Conservation (phyloP, 257 asterid genomes). For the Mitragyna speciosa region DNA sequence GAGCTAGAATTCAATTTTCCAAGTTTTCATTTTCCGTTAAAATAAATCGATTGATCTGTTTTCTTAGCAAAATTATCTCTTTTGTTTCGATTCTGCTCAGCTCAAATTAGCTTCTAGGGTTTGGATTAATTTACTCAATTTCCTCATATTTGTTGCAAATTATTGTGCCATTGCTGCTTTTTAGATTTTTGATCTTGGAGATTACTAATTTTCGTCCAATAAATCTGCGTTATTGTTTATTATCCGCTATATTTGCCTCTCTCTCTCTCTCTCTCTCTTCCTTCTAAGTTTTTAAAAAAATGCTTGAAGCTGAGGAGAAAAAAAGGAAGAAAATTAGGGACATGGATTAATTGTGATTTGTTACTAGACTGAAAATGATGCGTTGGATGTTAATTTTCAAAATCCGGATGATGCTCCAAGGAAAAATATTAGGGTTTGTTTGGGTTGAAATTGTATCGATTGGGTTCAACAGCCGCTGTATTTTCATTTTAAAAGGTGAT, state of each 20-base stretch:
- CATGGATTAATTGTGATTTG: too few species aligned
- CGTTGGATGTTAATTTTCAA: background rate
- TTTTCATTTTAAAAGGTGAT: background rate
- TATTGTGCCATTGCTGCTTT: background rate
- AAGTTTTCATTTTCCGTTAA: background rate
- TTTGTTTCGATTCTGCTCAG: background rate
- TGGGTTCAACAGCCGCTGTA: background rate
- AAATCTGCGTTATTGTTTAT: background rate
- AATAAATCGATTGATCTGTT: background rate
- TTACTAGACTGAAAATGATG: background rate
- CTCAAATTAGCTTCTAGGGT: slow-evolving; percentile 5
- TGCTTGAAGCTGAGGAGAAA: too few species aligned
- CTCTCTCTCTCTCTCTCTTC: too few species aligned
- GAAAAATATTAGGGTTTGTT: background rate
- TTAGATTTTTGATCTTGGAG: background rate
- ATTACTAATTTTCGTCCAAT: background rate
- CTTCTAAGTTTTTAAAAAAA: background rate
- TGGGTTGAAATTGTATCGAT: background rate
- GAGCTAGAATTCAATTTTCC: background rate
- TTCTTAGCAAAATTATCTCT: background rate
- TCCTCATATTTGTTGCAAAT: background rate
- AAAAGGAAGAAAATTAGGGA: background rate
- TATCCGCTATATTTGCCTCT: background rate
- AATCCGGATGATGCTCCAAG: too few species aligned
- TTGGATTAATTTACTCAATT: slow-evolving; percentile 2